These are phyloP conservation scores for Carpinus viminea DNA, from an alignment of 306 rosid genomes.

Conservation along the genomic window DNA sequence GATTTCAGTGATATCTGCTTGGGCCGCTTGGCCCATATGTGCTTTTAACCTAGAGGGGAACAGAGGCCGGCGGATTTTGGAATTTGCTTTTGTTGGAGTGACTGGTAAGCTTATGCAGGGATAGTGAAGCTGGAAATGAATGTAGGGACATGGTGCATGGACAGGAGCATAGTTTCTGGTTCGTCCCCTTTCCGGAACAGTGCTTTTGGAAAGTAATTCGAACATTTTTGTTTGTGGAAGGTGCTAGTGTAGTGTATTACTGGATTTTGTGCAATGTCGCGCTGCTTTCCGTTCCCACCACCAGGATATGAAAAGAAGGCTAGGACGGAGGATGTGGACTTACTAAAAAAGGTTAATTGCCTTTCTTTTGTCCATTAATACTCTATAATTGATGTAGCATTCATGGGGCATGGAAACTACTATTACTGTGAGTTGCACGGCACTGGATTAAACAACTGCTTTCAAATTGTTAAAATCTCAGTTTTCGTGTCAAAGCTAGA, in stretches of 20 bases:
- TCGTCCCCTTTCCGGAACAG: conserved; percentile 68
- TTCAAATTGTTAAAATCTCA: background rate
- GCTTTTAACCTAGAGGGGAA: conserved; percentile 31
- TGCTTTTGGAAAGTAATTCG: conserved; percentile 50
- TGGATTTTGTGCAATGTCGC: conserved; percentile 91
- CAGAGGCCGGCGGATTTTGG: conserved; percentile 34
- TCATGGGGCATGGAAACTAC: background rate
- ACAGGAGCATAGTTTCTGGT: conserved; percentile 77
- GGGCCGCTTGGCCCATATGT: conserved; percentile 32
- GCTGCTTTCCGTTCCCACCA: conserved; percentile 97
- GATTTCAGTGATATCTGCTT: conserved; percentile 31
- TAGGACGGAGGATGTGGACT: conserved; percentile 60
- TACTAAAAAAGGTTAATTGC: conserved; percentile 66
- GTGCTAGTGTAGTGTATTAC: conserved; percentile 39
- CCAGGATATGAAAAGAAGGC: conserved; percentile 89
- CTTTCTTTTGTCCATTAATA: conserved; percentile 29
- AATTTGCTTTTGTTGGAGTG: conserved; percentile 41
- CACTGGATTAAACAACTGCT: conserved; percentile 10
- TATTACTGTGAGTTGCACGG: conserved; percentile 14
- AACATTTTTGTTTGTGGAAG: conserved; percentile 49
- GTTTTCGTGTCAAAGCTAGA: conserved; percentile 3
- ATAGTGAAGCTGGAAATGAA: conserved; percentile 75
- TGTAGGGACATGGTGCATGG: conserved; percentile 97
- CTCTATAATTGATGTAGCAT: conserved; percentile 25
- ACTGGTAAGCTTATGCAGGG: conserved; percentile 55